Base-by-base conservation (phyloP, 768 basidiomycete species). In the Russula lepida region DNA sequence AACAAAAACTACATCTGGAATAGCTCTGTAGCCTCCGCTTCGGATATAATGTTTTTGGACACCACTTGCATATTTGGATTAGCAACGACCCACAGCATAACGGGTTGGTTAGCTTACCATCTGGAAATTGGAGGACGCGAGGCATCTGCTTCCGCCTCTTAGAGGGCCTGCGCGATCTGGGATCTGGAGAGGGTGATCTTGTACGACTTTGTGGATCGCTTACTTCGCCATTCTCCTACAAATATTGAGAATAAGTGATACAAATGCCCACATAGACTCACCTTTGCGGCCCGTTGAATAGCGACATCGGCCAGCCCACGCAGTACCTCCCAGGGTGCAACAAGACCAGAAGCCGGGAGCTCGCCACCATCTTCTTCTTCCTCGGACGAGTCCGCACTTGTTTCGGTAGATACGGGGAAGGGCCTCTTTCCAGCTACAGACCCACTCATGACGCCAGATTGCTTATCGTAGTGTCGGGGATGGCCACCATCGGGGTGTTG, bases 291-390 rank as follows among this genome's bases (percentile, higher is more conserved):
- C 55, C 86, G 80, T 70, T 89, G 83, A 59, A 84, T 85, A 37
- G 89, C 89, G 32, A 89, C 88, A 74, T 89, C 88, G 39, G 89
- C 89, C 60, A 92, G 73, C 50, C 88, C 86, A 64, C 88, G 78
- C 54, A 92, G 76, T 44, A 92, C 90, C 74, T 91, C 89, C 85
- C 88, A 89, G 53, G 92, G 92, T 9, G 90, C 91, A 56, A 91
- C 84, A 50, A 93, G 80, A 51, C 92, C 89, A 43, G 81, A 82
- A 39, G 87, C 86, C 0, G 92, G 91, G 15, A 93, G 73, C 70
- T 88, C 91, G 19, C 87, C 86, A 59, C 88, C 89, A 48, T 91
- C 89, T 51, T 90, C 89, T 53, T 92, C 92, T n/a, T 83, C 71
- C 68, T 92, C 91, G 39, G 89, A 88, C 1, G 90, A 90, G 71